Conservation (phyloP, 805 yeast species). For the Myxozyma geophila region DNA sequence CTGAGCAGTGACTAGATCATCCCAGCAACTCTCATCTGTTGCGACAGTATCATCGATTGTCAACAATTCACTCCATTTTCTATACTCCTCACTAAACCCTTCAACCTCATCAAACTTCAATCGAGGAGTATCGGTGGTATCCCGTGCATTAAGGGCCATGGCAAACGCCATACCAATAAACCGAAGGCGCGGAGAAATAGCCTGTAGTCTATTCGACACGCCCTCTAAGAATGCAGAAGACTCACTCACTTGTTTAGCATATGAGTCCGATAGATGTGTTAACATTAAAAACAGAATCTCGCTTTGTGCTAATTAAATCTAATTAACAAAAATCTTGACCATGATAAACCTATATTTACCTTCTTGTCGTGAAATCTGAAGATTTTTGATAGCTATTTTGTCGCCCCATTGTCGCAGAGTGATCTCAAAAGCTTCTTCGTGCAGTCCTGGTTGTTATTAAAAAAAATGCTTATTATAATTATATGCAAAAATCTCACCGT, state of each 20-base stretch:
- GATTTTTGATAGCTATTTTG: constrained; percentile 18
- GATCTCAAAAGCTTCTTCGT: constrained; percentile 22
- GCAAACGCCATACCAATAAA: constrained; percentile 63
- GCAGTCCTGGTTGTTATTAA: constrained; percentile 7
- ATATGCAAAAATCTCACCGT: constrained; percentile 1
- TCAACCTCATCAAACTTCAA: constrained; percentile 41
- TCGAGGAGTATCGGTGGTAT: constrained; percentile 17
- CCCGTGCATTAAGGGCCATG: constrained; percentile 46
- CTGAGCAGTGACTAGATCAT: constrained; percentile 23
- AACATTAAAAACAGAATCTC: constrained; percentile 22
- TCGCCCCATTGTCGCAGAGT: constrained; percentile 27
- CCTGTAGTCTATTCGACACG: constrained; percentile 59
- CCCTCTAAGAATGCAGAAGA: constrained; percentile 53
- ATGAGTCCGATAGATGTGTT: constrained; percentile 16
- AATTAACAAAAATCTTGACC: neutral
- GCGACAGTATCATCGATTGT: constrained; percentile 19
- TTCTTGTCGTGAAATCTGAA: constrained; percentile 24
- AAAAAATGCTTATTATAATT: neutral
- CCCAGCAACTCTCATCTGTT: constrained; percentile 21
- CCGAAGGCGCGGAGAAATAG: constrained; percentile 54
- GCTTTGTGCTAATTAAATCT: neutral
- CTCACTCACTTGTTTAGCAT: constrained; percentile 37
- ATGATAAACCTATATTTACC: neutral
- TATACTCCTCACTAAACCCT: constrained; percentile 37
- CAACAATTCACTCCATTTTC: constrained; percentile 26